Evolutionary conservation across 768 basidiomycete species (phyloP).

Genomic region (Podaxis sp.): DNA sequence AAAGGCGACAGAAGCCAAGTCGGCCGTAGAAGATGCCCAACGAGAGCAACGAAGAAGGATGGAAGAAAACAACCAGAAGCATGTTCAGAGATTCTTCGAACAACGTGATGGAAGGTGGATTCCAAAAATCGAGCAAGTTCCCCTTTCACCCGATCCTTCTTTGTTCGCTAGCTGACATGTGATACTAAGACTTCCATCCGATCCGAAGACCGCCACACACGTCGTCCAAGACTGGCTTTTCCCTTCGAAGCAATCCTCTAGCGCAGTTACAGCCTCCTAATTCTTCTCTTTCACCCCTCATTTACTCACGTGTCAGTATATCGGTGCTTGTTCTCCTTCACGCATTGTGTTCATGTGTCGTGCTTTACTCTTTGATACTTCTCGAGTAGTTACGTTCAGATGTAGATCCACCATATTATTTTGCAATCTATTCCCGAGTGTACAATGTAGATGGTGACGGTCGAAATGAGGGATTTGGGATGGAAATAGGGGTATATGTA

Average conservation of each 20-base stretch:
- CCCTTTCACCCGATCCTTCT: neutral
- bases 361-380: conserved; percentile 13
- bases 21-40: conserved; percentile 87
- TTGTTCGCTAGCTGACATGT: conserved; percentile 8
- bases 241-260: conserved; percentile 17
- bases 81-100: conserved; percentile 81
- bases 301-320: neutral
- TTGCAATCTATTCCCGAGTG: conserved; percentile 26
- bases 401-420: conserved; percentile 25
- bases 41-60: conserved; percentile 70
- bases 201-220: conserved; percentile 61
- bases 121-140: conserved; percentile 58
- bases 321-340: neutral
- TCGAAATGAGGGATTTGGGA: conserved; percentile 1
- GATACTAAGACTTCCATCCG: conserved; percentile 57
- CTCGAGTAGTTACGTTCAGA: neutral
- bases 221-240: conserved; percentile 82
- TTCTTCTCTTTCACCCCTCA: neutral
- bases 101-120: conserved; percentile 72
- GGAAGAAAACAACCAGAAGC: conserved; percentile 67
- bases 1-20: conserved; percentile 87
- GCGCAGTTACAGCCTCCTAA: neutral
- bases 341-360: neutral
- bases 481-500: conserved; percentile 19
- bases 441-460: conserved; percentile 21